Base-by-base conservation (phyloP, 129 eudicot genomes). In the Flaveria bidentis region DNA sequence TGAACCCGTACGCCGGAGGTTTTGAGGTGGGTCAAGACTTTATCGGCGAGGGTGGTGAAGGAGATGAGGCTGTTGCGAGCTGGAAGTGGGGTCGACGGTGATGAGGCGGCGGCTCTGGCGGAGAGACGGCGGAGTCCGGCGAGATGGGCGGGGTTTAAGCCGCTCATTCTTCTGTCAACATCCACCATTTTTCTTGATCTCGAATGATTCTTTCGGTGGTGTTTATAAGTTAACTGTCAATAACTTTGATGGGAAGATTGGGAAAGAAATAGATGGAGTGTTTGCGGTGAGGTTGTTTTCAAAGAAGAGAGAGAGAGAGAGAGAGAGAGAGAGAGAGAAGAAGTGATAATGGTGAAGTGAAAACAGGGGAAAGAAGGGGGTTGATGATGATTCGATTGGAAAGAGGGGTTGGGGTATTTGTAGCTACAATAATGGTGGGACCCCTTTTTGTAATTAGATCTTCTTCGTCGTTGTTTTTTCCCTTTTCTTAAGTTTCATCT, bases 111-210 rank as follows among this genome's bases (percentile, higher is more conserved):
- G 30, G 97, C 98, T 60, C 99, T 84, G 23, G 97, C 97, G 12
- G 97, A 91, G 72, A 95, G 97, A 14, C 99, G 97, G 22, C 99
- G 99, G 79, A 95, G 94, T 2, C 96, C 99, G 78, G 99, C 99
- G 7, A 87, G 65, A 56, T 91, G 99, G 17, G 96, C 88, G 22
- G 96, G 97, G 78, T 91, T 94, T 2, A 94, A 82, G 0, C 97
- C 96, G n/a, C 90, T 78, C 96, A 91, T 95, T 60, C 97, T 84
- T 71, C 99, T 82, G 76, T 91, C 97, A 25, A 91, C 99, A 82
- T 91, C 99, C 10, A 95, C 99, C 99, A 95, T 94, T 76, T 28
- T 28, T 80, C 12, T 71, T 74, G 16, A 49, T 9, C 9, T 47
- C 28, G 25, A 14, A 30, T 23, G 20, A 14, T 1, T 30, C 16